phyloP scores from a whole-genome alignment of 2,329 filamentous ascomycete species.

The Apiospora malaysiana region DNA sequence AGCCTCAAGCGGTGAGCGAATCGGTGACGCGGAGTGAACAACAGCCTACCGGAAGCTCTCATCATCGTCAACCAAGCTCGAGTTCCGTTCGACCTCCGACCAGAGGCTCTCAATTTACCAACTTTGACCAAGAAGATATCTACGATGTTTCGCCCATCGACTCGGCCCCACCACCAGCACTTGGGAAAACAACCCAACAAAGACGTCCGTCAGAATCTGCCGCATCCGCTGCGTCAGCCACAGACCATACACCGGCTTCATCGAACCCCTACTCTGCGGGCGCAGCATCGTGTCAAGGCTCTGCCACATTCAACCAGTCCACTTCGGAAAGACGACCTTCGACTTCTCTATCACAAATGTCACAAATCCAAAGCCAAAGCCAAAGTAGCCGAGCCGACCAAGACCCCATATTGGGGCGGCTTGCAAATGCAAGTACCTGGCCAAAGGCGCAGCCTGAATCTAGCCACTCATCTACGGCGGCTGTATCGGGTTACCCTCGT shows the following conservation, averaged over 20 bases:
- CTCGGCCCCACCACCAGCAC: neutral
- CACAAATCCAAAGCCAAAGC: neutral
- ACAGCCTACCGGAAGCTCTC: neutral
- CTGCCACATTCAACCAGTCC: slow-evolving; percentile 26
- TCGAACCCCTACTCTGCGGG: slow-evolving; percentile 29
- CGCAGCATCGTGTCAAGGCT: slow-evolving; percentile 28
- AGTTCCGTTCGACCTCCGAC: neutral
- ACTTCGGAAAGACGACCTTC: slow-evolving; percentile 26
- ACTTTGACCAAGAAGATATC: slow-evolving; percentile 33
- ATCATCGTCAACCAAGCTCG: slow-evolving; percentile 18
- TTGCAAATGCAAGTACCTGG: slow-evolving; percentile 53
- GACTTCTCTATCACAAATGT: neutral
- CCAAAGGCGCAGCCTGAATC: slow-evolving; percentile 43
- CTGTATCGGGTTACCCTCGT: slow-evolving; percentile 44
- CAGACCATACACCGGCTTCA: slow-evolving; percentile 31
- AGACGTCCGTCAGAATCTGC: slow-evolving; percentile 6
- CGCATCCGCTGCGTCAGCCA: neutral
- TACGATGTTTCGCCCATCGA: slow-evolving; percentile 38
- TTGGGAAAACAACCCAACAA: neutral
- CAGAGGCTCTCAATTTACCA: neutral
- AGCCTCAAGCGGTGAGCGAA: slow-evolving; percentile 24
- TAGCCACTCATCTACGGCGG: slow-evolving; percentile 32
- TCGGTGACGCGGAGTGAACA: neutral
- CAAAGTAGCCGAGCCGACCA: neutral
- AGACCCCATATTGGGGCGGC: slow-evolving; percentile 31